Evolutionary conservation across 306 rosid genomes (phyloP).

Genomic region (Rosa multiflora): DNA sequence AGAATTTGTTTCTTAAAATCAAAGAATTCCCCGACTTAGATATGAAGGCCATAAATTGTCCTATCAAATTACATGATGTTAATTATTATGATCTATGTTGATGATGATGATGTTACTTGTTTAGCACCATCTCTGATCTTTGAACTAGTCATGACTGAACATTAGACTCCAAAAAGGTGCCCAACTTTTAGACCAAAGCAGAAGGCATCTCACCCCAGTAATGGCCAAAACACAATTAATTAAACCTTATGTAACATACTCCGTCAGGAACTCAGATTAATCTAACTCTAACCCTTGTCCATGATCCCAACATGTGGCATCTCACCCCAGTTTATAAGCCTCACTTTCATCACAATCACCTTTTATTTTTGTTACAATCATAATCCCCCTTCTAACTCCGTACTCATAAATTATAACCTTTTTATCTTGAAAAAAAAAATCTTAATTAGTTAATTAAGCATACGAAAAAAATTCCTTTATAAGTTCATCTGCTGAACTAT

Average conservation of each 20-base stretch:
- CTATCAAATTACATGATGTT: conserved; percentile 41
- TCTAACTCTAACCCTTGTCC: conserved; percentile 37
- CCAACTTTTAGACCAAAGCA: conserved; percentile 49
- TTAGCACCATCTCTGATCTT: conserved; percentile 9
- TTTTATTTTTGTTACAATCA: conserved; percentile 14
- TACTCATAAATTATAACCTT: neutral
- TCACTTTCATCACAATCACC: conserved; percentile 49
- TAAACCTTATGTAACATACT: neutral
- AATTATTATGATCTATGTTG: neutral
- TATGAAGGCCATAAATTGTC: conserved; percentile 24
- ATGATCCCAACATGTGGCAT: conserved; percentile 54
- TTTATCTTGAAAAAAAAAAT: no score
- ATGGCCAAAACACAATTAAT: conserved; percentile 6
- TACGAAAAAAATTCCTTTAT: neutral
- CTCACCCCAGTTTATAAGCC: conserved; percentile 39
- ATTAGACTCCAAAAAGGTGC: conserved; percentile 18
- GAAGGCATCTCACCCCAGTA: no score
- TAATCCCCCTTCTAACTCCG: neutral
- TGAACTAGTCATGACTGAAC: conserved; percentile 10
- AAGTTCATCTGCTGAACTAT: neutral
- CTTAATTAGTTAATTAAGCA: no score
- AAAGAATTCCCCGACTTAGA: conserved; percentile 15
- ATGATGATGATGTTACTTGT: neutral
- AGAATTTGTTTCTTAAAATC: conserved; percentile 14
- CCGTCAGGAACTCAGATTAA: conserved; percentile 20